phyloP scores from a whole-genome alignment of 1,139 yeast genomes.

The Candida albicans region DNA sequence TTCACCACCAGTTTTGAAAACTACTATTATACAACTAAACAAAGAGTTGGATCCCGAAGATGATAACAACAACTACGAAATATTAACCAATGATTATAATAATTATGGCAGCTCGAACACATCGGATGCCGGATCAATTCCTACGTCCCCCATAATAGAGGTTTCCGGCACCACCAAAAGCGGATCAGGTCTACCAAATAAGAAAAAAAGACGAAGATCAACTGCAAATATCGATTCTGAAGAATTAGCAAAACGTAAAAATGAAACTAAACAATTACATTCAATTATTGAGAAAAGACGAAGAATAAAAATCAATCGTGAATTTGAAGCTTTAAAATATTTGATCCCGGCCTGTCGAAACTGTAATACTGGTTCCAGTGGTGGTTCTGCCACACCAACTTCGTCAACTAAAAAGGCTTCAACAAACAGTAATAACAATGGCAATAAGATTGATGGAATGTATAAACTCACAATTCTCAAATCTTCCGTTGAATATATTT shows the following conservation, averaged over 20 bases:
- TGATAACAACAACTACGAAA: constrained; percentile 38
- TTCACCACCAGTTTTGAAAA: constrained; percentile 60
- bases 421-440: constrained; percentile 19
- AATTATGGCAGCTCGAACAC: constrained; percentile 1
- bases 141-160: constrained; percentile 11
- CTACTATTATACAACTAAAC: constrained; percentile 62
- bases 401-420: constrained; percentile 9
- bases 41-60: constrained; percentile 45
- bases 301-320: constrained; percentile 75
- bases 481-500: constrained; percentile 77
- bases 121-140: constrained; percentile 3
- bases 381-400: constrained; percentile 12
- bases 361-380: constrained; percentile 12
- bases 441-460: constrained; percentile 60
- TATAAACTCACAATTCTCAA: constrained; percentile 79
- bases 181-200: constrained; percentile 13
- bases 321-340: constrained; percentile 76
- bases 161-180: neutral
- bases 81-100: constrained; percentile 40
- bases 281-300: constrained; percentile 80
- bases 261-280: constrained; percentile 66
- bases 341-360: constrained; percentile 71
- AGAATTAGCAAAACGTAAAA: constrained; percentile 54
- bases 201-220: constrained; percentile 50
- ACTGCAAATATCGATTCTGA: constrained; percentile 48